A percentile compares a stretch with the other conserved stretches of the same genome.
Conservation (phyloP, 169 alveolate species). For the Plasmodium blacklocki region DNA sequence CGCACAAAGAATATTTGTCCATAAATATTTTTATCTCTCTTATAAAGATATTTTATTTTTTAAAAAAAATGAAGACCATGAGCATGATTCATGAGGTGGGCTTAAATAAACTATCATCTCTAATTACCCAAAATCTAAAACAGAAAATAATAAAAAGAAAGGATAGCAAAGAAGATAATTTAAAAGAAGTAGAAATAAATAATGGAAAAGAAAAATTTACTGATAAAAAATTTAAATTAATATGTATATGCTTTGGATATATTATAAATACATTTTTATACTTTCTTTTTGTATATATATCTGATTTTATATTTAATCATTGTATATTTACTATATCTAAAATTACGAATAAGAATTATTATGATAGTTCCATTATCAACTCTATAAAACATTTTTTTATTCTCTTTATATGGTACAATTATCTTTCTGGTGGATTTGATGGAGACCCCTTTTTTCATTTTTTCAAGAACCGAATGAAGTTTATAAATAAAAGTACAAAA, state of each 20-base stretch:
- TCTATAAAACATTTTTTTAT: conserved; percentile 1
- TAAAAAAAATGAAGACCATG: conserved; percentile 4
- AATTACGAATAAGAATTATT: conserved; percentile 9
- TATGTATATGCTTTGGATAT: conserved; percentile 12
- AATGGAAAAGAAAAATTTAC: not conserved
- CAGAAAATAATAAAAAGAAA: conserved; percentile 21
- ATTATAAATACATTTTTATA: conserved; percentile 37
- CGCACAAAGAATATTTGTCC: no score
- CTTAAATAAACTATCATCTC: not conserved
- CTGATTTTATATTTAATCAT: not conserved
- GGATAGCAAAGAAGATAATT: conserved; percentile 4
- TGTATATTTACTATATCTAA: conserved; percentile 3
- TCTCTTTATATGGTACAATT: conserved; percentile 16
- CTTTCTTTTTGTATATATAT: conserved; percentile 3
- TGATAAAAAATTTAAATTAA: conserved; percentile 4
- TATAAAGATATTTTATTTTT: no score
- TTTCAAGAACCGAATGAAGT: conserved; percentile 8
- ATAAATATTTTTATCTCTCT: no score
- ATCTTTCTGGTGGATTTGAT: conserved; percentile 48
- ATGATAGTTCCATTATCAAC: not conserved
- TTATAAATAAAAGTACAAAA: conserved; percentile 34
- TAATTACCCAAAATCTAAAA: conserved; percentile 19
- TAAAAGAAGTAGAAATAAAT: conserved; percentile 13
- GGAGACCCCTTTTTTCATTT: conserved; percentile 66
- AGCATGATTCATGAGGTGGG: not conserved